These are phyloP conservation scores for Trametes versicolor DNA, from an alignment of 1,284 basidiomycete species.

Conservation along the genomic window DNA sequence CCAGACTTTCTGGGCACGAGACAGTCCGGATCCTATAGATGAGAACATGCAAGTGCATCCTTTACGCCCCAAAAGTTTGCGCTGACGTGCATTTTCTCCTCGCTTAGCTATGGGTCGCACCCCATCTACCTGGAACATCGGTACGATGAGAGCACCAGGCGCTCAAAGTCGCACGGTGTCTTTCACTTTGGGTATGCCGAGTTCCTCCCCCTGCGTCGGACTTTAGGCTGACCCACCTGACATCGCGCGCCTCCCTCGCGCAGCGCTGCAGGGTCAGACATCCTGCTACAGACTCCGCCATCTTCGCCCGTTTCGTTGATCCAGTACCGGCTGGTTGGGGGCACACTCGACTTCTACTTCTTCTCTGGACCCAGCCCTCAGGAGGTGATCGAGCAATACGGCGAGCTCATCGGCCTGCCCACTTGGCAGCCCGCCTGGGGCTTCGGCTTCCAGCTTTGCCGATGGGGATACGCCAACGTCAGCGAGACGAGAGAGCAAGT, in stretches of 20 bases:
- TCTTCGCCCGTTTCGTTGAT: slow-evolving; percentile 61
- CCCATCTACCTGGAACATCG: slow-evolving; percentile 74
- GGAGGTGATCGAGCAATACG: slow-evolving; percentile 75
- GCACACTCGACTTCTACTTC: slow-evolving; percentile 71
- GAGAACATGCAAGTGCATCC: slow-evolving; percentile 60
- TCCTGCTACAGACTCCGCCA: slow-evolving; percentile 62
- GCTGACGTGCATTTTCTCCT: slow-evolving; percentile 31
- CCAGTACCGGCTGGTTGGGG: slow-evolving; percentile 74
- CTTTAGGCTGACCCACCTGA: slow-evolving; percentile 77
- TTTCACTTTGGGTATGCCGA: slow-evolving; percentile 72
- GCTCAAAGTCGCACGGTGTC: slow-evolving; percentile 72
- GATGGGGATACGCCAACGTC: slow-evolving; percentile 51
- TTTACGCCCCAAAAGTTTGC: background rate
- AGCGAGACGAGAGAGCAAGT: slow-evolving; percentile 73
- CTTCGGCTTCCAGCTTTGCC: slow-evolving; percentile 78
- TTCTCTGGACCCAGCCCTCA: slow-evolving; percentile 74
- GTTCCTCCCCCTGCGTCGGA: slow-evolving; percentile 72
- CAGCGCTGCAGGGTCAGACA: slow-evolving; percentile 67
- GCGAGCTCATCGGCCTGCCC: slow-evolving; percentile 65
- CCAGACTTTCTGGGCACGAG: slow-evolving; percentile 78
- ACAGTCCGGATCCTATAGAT: slow-evolving; percentile 65
- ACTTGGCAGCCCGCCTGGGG: slow-evolving; percentile 76
- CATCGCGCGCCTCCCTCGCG: slow-evolving; percentile 70
- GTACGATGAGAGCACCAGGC: slow-evolving; percentile 56
- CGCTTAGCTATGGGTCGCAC: slow-evolving; percentile 77